Percentiles rank a stretch among this genome's conserved stretches.
These are phyloP conservation scores for Candida rishiriensis DNA, from an alignment of 805 yeast genomes.

Conservation along the genomic window DNA sequence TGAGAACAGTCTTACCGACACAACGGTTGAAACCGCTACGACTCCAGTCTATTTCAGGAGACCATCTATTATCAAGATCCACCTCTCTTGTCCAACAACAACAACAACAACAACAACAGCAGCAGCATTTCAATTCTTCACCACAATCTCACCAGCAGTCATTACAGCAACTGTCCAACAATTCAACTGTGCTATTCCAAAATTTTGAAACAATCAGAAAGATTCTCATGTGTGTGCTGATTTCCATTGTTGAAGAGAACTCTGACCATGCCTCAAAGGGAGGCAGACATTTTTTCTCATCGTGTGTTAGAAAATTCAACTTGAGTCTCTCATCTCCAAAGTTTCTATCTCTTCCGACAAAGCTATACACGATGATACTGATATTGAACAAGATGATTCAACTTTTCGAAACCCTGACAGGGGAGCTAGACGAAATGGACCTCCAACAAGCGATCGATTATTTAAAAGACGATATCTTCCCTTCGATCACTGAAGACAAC, in stretches of 20 bases:
- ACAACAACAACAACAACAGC: neutral
- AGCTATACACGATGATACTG: slow-evolving; percentile 12
- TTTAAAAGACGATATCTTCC: slow-evolving; percentile 4
- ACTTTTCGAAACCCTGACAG: slow-evolving; percentile 8
- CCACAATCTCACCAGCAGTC: neutral
- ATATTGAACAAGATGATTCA: slow-evolving; percentile 8
- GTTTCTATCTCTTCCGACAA: slow-evolving; percentile 7
- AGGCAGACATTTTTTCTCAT: slow-evolving; percentile 6
- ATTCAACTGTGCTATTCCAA: slow-evolving; percentile 13
- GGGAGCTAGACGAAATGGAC: slow-evolving; percentile 12
- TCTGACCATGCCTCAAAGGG: slow-evolving; percentile 2
- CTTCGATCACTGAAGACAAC: slow-evolving; percentile 18
- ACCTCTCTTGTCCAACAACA: slow-evolving; percentile 1
- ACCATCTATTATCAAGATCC: slow-evolving; percentile 2
- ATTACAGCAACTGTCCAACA: slow-evolving; percentile 11
- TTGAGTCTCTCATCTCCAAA: neutral
- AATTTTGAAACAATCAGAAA: slow-evolving; percentile 17
- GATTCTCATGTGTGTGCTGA: slow-evolving; percentile 19
- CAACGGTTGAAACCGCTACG: slow-evolving; percentile 15
- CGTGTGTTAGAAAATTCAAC: slow-evolving; percentile 17
- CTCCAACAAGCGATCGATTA: slow-evolving; percentile 1
- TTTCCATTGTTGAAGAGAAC: slow-evolving; percentile 17
- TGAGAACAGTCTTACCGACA: slow-evolving; percentile 1
- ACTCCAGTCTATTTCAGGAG: slow-evolving; percentile 20
- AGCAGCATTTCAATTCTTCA: neutral